phyloP scores from a whole-genome alignment of 352 stramenopile species.

The Globisporangium camurandrum region DNA sequence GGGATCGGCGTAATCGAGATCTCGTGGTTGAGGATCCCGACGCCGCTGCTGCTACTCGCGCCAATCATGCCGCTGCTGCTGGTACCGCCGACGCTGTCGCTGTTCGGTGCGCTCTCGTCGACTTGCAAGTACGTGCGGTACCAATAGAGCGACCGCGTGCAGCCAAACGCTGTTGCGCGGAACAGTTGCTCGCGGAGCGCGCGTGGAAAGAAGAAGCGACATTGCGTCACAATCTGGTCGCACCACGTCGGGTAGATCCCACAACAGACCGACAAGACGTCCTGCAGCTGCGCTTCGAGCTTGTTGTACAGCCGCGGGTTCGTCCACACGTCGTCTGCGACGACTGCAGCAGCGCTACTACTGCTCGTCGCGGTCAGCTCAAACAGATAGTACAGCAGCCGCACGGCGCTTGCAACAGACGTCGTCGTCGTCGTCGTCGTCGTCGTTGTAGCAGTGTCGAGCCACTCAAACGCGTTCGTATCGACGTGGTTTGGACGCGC shows the following conservation, averaged over 20 bases:
- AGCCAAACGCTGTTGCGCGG: constrained; percentile 71
- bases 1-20: constrained; percentile 78
- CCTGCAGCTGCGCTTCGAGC: constrained; percentile 67
- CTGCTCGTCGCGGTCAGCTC: constrained; percentile 21
- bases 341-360: constrained; percentile 6
- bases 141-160: constrained; percentile 73
- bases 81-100: constrained; percentile 10
- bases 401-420: constrained; percentile 33
- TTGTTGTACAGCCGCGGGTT: constrained; percentile 77
- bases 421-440: not conserved
- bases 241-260: constrained; percentile 78
- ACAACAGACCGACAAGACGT: constrained; percentile 78
- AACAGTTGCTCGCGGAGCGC: constrained; percentile 69
- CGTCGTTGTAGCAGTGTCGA: constrained; percentile 2
- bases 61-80: constrained; percentile 5
- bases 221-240: constrained; percentile 63
- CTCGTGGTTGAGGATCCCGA: constrained; percentile 64
- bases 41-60: constrained; percentile 14
- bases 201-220: constrained; percentile 77
- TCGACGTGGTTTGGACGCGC: not conserved
- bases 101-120: constrained; percentile 24
- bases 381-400: constrained; percentile 54
- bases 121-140: constrained; percentile 63
- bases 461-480: constrained; percentile 15
- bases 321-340: constrained; percentile 49